phyloP scores from a whole-genome alignment of 371 early-diverging fungal genomes.

The Zopfochytrium polystomum region DNA sequence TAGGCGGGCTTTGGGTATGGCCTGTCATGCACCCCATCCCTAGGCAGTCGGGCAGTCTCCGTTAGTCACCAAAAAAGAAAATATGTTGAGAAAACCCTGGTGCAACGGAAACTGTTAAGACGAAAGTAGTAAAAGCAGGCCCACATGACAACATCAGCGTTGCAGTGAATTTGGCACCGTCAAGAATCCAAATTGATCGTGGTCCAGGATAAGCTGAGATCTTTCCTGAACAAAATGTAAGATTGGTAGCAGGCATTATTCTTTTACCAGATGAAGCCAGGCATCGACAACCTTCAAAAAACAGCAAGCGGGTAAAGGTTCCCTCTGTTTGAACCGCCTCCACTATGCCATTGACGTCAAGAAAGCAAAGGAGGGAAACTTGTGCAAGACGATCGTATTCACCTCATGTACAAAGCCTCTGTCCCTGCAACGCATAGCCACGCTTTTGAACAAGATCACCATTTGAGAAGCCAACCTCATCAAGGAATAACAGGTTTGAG shows the following conservation, averaged over 20 bases:
- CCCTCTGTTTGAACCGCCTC: conserved; percentile 5
- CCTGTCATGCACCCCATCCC: too few relatives aligned
- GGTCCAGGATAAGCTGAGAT: conserved; percentile 14
- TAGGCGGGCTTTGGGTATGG: too few relatives aligned
- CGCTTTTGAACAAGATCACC: not conserved
- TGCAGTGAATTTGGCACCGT: conserved; percentile 18
- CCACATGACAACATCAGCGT: conserved; percentile 5
- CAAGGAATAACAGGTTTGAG: conserved; percentile 6
- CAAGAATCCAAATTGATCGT: conserved; percentile 20
- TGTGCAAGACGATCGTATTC: conserved; percentile 2
- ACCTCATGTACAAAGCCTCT: not conserved
- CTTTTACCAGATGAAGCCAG: too few relatives aligned
- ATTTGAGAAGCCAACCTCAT: conserved; percentile 21
- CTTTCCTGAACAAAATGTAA: conserved; percentile 7
- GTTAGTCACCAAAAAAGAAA: too few relatives aligned
- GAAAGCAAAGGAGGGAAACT: conserved; percentile 5
- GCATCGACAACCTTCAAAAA: conserved; percentile 9
- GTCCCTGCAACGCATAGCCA: conserved; percentile 17
- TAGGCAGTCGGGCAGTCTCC: too few relatives aligned
- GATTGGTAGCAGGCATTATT: too few relatives aligned
- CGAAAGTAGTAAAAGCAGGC: too few relatives aligned
- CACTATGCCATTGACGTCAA: too few relatives aligned
- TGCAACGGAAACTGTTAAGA: too few relatives aligned
- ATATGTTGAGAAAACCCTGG: too few relatives aligned
- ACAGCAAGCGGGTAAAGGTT: conserved; percentile 11